Evolutionary conservation across 257 asterid genomes (phyloP), one percentile per base, ranked within the genome.

Genomic region (Plantago elongata): DNA sequence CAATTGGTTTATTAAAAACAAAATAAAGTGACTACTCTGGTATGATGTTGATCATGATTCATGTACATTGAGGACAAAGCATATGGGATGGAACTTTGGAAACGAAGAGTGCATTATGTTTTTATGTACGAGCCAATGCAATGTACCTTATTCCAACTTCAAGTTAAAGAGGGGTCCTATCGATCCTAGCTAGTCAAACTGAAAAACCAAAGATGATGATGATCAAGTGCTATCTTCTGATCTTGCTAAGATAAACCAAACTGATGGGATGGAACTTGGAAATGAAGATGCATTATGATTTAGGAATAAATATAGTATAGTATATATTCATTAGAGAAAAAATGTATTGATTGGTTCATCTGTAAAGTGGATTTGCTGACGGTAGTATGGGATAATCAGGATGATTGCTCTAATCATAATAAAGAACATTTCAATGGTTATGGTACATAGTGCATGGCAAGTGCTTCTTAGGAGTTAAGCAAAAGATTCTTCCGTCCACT

Each of bases 381-480:
- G 54, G 18, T n/a, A 49, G 57, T 51, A 16, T 22, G 13, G 56
- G 15, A 17, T 51, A 1, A 51, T 16, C 34, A 16, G 17, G 57
- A 51, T 52, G 11, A 52, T 22, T 52, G 40, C 7, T 22, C 34
- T 9, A 17, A 13, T n/a, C 40, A 48, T 48, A 51, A 51, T 13
- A 18, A 18, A 52, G 10, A 7, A 51, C 27, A 17, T 30, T 15
- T 54, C 66, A 64, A 66, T 13, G 38, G 2, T 18, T n/a, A 14
- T 9, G 49, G 5, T 43, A 13, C 48, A 9, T n/a, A 18, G 17
- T 62, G 57, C 37, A 56, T n/a, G 6, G 6, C 37, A 62, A 59
- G 55, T 61, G 54, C 63, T 65, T 68, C 85, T 76, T 79, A 68
- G 78, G 76, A 72, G 78, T 75, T 75, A 69, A 78, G 83, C 70